Conservation (phyloP, 176 grass and related monocot genomes). For the Chrysopogon serrulatus region DNA sequence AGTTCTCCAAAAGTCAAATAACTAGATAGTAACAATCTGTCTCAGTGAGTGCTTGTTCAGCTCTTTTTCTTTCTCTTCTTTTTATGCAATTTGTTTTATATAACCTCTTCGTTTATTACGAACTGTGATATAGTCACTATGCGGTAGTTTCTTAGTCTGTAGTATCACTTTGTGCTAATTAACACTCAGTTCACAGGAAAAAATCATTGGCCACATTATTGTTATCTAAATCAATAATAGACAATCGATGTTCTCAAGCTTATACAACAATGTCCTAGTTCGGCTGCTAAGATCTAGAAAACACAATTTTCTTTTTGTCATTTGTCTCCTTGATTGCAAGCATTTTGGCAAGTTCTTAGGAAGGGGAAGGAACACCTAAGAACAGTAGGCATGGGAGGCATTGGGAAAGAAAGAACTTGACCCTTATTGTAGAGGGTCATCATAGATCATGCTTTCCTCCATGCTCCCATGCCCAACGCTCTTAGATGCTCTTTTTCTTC, state of each 20-base stretch:
- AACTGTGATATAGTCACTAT: no score
- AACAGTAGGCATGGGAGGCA: constrained; percentile 18
- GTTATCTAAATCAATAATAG: background rate
- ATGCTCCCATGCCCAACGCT: background rate
- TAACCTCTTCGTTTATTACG: no score
- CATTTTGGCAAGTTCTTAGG: background rate
- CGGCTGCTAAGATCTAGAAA: background rate
- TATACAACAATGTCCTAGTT: background rate
- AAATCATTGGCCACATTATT: no score
- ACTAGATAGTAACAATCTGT: background rate
- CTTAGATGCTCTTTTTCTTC: background rate
- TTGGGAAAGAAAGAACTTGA: background rate
- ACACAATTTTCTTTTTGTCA: background rate
- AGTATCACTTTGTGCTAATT: no score
- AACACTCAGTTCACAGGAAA: no score
- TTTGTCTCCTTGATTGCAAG: background rate
- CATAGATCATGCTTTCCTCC: background rate
- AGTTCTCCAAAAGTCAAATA: background rate
- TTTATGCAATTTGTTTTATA: no score
- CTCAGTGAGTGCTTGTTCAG: background rate
- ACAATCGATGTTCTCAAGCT: background rate
- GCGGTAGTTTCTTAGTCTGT: no score
- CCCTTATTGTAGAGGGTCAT: background rate
- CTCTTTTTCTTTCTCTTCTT: no score
- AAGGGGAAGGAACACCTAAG: constrained; percentile 15